A percentile compares a stretch with the other conserved stretches of the same genome.
phyloP scores from a whole-genome alignment of 139 green algal genomes.

The Volvox reticuliferus region DNA sequence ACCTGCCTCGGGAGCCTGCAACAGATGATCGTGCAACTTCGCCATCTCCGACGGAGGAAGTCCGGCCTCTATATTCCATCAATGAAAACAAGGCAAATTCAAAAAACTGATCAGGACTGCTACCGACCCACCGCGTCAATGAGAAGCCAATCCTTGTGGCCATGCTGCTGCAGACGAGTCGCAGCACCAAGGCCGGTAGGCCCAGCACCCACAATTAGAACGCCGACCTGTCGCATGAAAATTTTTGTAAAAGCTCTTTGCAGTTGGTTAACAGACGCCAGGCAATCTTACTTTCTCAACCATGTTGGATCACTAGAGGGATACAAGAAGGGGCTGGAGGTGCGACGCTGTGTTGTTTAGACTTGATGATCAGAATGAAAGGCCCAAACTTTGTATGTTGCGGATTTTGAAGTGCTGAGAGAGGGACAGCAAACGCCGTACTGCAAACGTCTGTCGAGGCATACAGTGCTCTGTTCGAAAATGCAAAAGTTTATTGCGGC shows the following conservation, averaged over 20 bases:
- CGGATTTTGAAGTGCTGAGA: no score
- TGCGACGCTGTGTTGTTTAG: background rate
- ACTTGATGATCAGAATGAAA: background rate
- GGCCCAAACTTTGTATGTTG: no score
- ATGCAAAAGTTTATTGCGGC: no score
- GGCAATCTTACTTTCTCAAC: conserved; percentile 17
- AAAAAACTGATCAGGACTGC: background rate
- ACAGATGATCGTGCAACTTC: background rate
- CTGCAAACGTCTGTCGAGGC: no score
- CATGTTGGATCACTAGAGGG: background rate
- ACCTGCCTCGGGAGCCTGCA: conserved; percentile 75
- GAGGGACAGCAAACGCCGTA: no score
- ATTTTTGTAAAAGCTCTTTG: background rate
- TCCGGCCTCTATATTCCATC: background rate
- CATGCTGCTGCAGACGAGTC: conserved; percentile 88
- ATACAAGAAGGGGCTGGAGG: background rate
- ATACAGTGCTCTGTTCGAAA: no score
- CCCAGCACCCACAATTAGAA: conserved; percentile 87
- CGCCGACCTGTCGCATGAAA: conserved; percentile 55
- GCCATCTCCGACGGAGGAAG: background rate
- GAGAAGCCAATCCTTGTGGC: conserved; percentile 83
- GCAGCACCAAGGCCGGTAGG: conserved; percentile 91
- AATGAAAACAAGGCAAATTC: no score
- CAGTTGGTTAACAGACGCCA: background rate
- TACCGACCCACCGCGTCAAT: conserved; percentile 77